Evolutionary conservation across 495 filamentous ascomycete species (phyloP), one percentile per base, ranked within the genome.

Genomic region (Aspergillus sparsus): DNA sequence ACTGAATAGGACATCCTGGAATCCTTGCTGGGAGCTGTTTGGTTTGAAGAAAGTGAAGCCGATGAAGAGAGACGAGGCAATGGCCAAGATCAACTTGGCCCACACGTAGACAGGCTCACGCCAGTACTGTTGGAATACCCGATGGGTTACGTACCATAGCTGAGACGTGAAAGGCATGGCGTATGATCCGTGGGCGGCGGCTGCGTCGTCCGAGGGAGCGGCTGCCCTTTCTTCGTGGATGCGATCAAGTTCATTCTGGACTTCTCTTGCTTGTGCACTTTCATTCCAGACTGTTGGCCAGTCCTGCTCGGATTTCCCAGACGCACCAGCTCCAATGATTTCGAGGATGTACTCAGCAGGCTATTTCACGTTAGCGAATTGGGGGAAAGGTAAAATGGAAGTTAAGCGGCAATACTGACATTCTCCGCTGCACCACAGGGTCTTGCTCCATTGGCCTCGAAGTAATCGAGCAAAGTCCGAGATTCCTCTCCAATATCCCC

Each of bases 331-430:
- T 51, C 74, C 72, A n/a, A 92, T 93, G 55, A 90, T 86, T 62
- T 95, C 91, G 10, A 97, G 78, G 87, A 96, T 95, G 85, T 90
- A 95, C 71, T 97, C 93, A 12, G 93, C 93, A 27, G 91, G 91
- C 74, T 77, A 37, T 31, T 21, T 8, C 4, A 41, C 36, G 37
- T 71, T 53, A 73, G 65, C 27, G 64, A 36, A 6, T 4, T 10
- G 31, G 7, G 9, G 13, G 31, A 0, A 21, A 33, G 21, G 9
- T 31, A 11, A 18, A n/a, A 3, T 8, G 31, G 34, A n/a, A 27
- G 21, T 27, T 27, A 27, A 27, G 21, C 21, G 21, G 8, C 33
- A 27, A 10, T 34, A 65, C 71, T 87, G 87, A 97, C 94, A 60
- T 82, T 97, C 21, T 91, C 90, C 8, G 86, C 84, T 11, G 77